These are phyloP conservation scores for Tuber indicum DNA, from an alignment of 495 filamentous ascomycete species.

Conservation along the genomic window DNA sequence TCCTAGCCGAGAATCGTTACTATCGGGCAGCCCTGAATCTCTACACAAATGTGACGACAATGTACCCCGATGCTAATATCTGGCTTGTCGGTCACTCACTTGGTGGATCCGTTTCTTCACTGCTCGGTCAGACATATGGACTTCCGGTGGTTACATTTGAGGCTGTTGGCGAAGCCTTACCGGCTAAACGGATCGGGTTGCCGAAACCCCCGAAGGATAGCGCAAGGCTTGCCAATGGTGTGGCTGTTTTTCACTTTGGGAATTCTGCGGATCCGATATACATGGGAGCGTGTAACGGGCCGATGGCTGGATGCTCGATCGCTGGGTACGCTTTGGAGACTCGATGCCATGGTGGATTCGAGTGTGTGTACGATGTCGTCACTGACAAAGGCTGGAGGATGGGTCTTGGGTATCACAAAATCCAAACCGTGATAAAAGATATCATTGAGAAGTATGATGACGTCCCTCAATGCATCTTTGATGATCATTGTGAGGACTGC, in stretches of 20 bases:
- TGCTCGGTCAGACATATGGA: conserved; percentile 86
- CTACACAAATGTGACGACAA: conserved; percentile 80
- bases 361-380: conserved; percentile 89
- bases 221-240: conserved; percentile 61
- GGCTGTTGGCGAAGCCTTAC: conserved; percentile 80
- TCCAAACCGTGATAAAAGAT: conserved; percentile 73
- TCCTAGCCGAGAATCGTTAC: conserved; percentile 78
- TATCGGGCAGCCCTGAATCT: conserved; percentile 80
- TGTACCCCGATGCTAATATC: conserved; percentile 78
- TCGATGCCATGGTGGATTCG: conserved; percentile 79
- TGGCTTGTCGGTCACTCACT: conserved; percentile 89
- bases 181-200: conserved; percentile 76
- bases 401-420: conserved; percentile 76
- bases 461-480: conserved; percentile 63
- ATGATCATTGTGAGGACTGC: conserved; percentile 80
- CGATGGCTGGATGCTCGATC: conserved; percentile 79
- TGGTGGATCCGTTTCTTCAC: conserved; percentile 74
- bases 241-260: conserved; percentile 72
- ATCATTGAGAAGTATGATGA: conserved; percentile 74
- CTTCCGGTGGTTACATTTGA: conserved; percentile 82
- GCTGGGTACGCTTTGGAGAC: conserved; percentile 91
- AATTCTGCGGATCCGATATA: conserved; percentile 94
- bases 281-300: conserved; percentile 87
- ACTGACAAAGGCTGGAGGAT: conserved; percentile 83
- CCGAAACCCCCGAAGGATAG: conserved; percentile 74